Evolutionary conservation across 176 grass and related monocot genomes (phyloP).

Genomic region (Ensete ventricosum): DNA sequence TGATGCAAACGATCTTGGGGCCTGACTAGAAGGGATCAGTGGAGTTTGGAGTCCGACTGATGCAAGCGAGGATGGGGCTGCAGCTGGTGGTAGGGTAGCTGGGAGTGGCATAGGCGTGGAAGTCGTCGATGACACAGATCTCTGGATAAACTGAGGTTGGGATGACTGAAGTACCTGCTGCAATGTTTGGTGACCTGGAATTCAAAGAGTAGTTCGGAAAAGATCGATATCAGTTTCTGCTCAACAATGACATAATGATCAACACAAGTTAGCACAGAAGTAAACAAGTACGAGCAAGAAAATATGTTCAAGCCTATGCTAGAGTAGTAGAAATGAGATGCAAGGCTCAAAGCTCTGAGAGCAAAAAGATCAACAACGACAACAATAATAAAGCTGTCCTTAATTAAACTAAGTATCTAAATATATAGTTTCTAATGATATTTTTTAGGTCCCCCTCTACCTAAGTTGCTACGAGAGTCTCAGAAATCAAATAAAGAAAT

Average conservation of each 20-base stretch:
- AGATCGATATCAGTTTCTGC: not conserved
- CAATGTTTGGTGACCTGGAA: slow-evolving; percentile 23
- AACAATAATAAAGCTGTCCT: too few relatives aligned
- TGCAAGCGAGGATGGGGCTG: not conserved
- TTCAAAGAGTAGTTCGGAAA: not conserved
- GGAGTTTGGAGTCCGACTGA: too few relatives aligned
- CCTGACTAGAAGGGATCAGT: too few relatives aligned
- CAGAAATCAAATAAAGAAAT: too few relatives aligned
- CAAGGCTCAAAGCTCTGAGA: not conserved
- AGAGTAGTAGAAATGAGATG: not conserved
- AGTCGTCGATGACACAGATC: slow-evolving; percentile 13
- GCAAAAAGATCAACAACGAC: not conserved
- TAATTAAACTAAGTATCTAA: too few relatives aligned
- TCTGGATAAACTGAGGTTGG: slow-evolving; percentile 24
- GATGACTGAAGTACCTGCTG: slow-evolving; percentile 29
- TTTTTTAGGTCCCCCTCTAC: too few relatives aligned
- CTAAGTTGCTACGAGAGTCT: too few relatives aligned
- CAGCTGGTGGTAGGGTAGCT: not conserved
- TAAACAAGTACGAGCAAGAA: not conserved
- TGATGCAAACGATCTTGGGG: not conserved
- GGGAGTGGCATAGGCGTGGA: not conserved
- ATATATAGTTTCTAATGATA: too few relatives aligned
- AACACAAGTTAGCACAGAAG: not conserved
- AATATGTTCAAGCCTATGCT: not conserved
- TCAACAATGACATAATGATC: not conserved